Percentiles rank a stretch among this genome's conserved stretches.
These are phyloP conservation scores for Nannizziopsis arthrosporioides DNA, from an alignment of 2,329 filamentous ascomycete species.

Conservation along the genomic window DNA sequence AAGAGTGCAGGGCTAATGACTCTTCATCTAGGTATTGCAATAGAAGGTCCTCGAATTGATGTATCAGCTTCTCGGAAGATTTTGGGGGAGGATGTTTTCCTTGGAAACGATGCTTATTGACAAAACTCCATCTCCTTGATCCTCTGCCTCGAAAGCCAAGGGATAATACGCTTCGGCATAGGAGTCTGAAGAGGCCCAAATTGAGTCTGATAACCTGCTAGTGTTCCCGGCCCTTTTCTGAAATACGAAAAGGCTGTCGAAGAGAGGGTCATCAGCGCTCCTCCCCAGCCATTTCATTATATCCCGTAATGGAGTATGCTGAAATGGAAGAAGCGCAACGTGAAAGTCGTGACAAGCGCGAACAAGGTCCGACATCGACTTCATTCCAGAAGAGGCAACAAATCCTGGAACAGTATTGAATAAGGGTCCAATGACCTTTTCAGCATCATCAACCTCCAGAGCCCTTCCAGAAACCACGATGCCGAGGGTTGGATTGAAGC, in stretches of 20 bases:
- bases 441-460: constrained; percentile 50
- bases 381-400: constrained; percentile 33
- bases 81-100: constrained; percentile 29
- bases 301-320: constrained; percentile 65
- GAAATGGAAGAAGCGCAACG: constrained; percentile 54
- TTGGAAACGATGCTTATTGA: constrained; percentile 51
- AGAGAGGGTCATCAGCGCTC: constrained; percentile 48
- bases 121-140: constrained; percentile 40
- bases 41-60: constrained; percentile 34
- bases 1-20: neutral
- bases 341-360: constrained; percentile 59
- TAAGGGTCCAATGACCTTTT: constrained; percentile 63
- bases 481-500: constrained; percentile 49
- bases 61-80: constrained; percentile 31
- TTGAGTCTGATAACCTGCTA: constrained; percentile 19
- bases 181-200: constrained; percentile 48
- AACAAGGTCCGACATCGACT: constrained; percentile 51
- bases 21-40: constrained; percentile 27
- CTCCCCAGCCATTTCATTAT: constrained; percentile 66
- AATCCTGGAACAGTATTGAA: constrained; percentile 82
- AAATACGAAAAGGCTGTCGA: constrained; percentile 75
- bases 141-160: constrained; percentile 61
- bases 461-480: constrained; percentile 68
- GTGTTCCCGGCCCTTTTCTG: constrained; percentile 41
- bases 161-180: constrained; percentile 54